These are phyloP conservation scores for Xylaria venustula DNA, from an alignment of 495 filamentous ascomycete genomes.

Conservation along the genomic window DNA sequence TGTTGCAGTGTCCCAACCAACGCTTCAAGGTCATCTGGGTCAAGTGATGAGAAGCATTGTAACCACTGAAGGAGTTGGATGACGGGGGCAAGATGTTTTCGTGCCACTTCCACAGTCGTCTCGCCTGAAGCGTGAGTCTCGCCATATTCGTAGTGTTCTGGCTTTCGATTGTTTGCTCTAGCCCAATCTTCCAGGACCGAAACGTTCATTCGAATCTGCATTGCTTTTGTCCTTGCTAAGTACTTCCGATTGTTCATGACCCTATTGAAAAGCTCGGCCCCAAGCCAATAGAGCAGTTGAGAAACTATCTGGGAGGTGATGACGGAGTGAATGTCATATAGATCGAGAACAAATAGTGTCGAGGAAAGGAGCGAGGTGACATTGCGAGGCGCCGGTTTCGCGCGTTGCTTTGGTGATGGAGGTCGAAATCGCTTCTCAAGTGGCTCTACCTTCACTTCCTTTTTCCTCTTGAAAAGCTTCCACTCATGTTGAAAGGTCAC, in stretches of 20 bases:
- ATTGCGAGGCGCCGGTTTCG: conserved; percentile 88
- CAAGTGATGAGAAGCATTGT: conserved; percentile 93
- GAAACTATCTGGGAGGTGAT: conserved; percentile 90
- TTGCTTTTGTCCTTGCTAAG: conserved; percentile 93
- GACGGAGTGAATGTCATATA: conserved; percentile 98
- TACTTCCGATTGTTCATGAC: conserved; percentile 96
- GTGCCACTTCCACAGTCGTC: conserved; percentile 75
- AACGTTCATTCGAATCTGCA: conserved; percentile 99
- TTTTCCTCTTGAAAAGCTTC: conserved; percentile 90
- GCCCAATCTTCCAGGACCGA: conserved; percentile 97
- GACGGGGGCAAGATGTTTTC: conserved; percentile 81
- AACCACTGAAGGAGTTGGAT: conserved; percentile 97
- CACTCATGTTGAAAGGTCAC: conserved; percentile 97
- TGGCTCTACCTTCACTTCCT: conserved; percentile 80
- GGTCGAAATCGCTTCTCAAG: conserved; percentile 90
- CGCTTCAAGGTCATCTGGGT: conserved; percentile 80
- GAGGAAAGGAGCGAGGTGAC: conserved; percentile 97
- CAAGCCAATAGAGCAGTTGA: conserved; percentile 94
- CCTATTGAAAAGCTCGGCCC: conserved; percentile 96
- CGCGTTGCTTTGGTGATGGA: conserved; percentile 90
- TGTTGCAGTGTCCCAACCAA: conserved; percentile 84
- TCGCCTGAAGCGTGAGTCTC: conserved; percentile 86
- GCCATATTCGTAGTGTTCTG: conserved; percentile 93
- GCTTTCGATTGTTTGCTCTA: conserved; percentile 83
- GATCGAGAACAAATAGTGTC: conserved; percentile 93